Evolutionary conservation across 2,329 filamentous ascomycete species (phyloP), one percentile per base, ranked within the genome.

Genomic region (Aspergillus hortae): DNA sequence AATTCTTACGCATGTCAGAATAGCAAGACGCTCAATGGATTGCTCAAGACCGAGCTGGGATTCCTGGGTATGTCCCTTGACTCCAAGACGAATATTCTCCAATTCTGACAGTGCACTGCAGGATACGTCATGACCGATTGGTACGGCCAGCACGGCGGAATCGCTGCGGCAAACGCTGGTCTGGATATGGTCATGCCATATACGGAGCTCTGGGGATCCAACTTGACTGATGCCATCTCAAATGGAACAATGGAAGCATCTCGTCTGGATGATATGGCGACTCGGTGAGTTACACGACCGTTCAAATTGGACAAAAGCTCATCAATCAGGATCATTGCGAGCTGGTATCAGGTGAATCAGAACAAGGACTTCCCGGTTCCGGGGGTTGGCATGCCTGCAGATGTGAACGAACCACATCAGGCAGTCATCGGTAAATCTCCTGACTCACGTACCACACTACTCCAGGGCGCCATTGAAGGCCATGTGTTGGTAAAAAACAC

Each of bases 1-100:
- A 90, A 90, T 71, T 89, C 84, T 3, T 90, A 91, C 57, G 80
- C 71, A 17, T 92, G 89, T 70, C 87, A 92, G 63, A 92, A 94
- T 75, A 88, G 85, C 45, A 86, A 89, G 66, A 73, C 86, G 5
- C 74, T 90, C 55, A 94, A 94, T 66, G 84, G 86, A 43, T 70
- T 92, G 7, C 76, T 94, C 59, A 94, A 92, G 74, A 81, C 82
- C 25, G 89, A 94, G 68, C 78, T 92, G 0, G 88, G 87, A 41
- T 92, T 92, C 73, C 87, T 63, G 21, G 62, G 60, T 62, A 32
- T 14, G 49, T 4, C 17, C 3, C 14, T 30, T 30, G 7, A 7
- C 1, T 10, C 10, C 47, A 3, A n/a, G 6, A 14, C 30, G 21
- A 6, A 23, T 23, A 6, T 30, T 7, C 27, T 30, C 2, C 27